Percentiles rank a stretch among this genome's conserved stretches.
These are phyloP conservation scores for Saccharomycopsis sp. DNA, from an alignment of 805 yeast species.

Conservation along the genomic window DNA sequence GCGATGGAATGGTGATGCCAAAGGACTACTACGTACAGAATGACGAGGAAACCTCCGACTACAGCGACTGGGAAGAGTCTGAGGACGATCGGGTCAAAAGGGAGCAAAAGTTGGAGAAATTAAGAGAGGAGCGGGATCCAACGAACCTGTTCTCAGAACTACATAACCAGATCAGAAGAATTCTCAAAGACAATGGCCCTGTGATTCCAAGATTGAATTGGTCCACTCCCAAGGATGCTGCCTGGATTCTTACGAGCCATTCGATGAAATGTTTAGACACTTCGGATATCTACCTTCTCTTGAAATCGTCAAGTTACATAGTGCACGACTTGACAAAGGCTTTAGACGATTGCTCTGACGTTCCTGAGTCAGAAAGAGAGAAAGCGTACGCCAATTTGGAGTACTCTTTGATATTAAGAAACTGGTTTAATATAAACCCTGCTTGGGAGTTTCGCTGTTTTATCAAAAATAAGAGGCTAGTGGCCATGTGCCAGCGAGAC, in stretches of 20 bases:
- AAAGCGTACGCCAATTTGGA: constrained; percentile 26
- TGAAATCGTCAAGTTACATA: constrained; percentile 84
- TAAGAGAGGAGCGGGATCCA: constrained; percentile 33
- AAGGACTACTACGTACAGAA: constrained; percentile 33
- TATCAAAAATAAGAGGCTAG: constrained; percentile 52
- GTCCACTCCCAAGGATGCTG: constrained; percentile 95
- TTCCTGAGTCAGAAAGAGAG: constrained; percentile 21
- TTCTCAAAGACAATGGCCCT: constrained; percentile 45
- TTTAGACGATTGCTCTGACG: constrained; percentile 43
- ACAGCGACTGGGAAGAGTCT: constrained; percentile 67
- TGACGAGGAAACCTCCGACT: constrained; percentile 52
- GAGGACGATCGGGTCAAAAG: constrained; percentile 27
- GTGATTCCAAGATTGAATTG: constrained; percentile 90
- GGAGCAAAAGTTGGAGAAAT: constrained; percentile 23
- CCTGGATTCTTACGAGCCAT: constrained; percentile 82
- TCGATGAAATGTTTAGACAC: constrained; percentile 64
- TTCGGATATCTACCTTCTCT: constrained; percentile 68
- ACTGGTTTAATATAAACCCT: constrained; percentile 82
- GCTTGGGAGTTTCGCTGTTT: constrained; percentile 89
- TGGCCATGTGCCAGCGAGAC: constrained; percentile 83
- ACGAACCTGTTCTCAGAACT: constrained; percentile 48
- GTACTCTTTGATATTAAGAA: constrained; percentile 66
- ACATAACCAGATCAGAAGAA: constrained; percentile 43
- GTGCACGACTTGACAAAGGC: constrained; percentile 77
- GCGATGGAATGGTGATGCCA: constrained; percentile 66